These are phyloP conservation scores for Cyclotella choctawhatcheeana DNA, from an alignment of 108 stramenopile genomes.

Conservation along the genomic window DNA sequence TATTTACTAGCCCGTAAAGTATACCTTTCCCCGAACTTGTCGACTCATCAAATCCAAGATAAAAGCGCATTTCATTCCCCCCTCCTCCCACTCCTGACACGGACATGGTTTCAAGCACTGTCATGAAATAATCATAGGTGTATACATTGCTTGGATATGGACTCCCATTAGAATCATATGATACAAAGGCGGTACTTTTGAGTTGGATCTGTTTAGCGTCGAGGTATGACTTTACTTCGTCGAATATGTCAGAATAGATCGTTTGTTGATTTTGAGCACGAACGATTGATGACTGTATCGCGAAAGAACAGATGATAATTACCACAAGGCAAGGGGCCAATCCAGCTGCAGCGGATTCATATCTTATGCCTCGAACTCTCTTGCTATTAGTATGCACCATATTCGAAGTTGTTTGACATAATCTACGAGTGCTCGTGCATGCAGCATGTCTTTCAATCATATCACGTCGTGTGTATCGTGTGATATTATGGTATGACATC, in stretches of 20 bases:
- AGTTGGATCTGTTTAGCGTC: conserved; percentile 9
- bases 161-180: conserved; percentile 26
- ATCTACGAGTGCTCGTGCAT: too few relatives aligned
- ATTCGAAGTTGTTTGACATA: too few relatives aligned
- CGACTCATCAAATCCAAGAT: conserved; percentile 33
- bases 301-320: too few relatives aligned
- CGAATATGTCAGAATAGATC: background rate
- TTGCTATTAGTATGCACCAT: too few relatives aligned
- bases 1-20: conserved; percentile 31
- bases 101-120: conserved; percentile 13
- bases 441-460: too few relatives aligned
- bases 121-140: conserved; percentile 19
- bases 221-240: conserved; percentile 10
- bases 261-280: conserved; percentile 3
- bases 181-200: conserved; percentile 20
- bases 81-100: conserved; percentile 31
- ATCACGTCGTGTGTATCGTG: too few relatives aligned
- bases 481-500: too few relatives aligned
- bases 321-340: too few relatives aligned
- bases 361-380: too few relatives aligned
- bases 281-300: too few relatives aligned
- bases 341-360: too few relatives aligned
- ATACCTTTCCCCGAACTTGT: conserved; percentile 12
- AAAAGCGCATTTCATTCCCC: conserved; percentile 11
- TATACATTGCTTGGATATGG: conserved; percentile 25